Percentiles rank a stretch among this genome's conserved stretches.
Conservation (phyloP, 176 grass and related monocot species). For the Avena eriantha region DNA sequence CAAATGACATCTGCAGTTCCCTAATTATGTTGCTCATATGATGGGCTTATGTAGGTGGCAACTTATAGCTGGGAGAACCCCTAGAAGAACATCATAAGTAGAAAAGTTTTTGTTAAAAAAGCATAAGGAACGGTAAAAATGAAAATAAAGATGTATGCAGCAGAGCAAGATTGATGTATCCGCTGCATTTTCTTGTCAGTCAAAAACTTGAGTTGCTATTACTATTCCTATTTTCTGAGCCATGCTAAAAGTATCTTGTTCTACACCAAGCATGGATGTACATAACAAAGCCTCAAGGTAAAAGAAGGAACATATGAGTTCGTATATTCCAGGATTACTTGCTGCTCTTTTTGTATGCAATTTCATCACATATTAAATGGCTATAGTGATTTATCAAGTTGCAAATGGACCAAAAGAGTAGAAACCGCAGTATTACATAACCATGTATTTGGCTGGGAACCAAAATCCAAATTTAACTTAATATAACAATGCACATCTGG, state of each 20-base stretch:
- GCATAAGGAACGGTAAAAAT: constrained; percentile 28
- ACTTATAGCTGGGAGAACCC: constrained; percentile 70
- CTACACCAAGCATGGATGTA: constrained; percentile 1
- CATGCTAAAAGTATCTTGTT: constrained; percentile 4
- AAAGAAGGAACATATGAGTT: constrained; percentile 28
- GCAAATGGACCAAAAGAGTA: background rate
- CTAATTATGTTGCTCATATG: constrained; percentile 27
- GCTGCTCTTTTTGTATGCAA: constrained; percentile 8
- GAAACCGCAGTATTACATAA: background rate
- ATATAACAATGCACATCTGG: background rate
- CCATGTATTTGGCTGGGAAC: background rate
- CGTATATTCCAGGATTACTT: constrained; percentile 19
- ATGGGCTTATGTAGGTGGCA: constrained; percentile 62
- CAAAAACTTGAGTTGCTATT: background rate
- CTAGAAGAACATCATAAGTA: constrained; percentile 63
- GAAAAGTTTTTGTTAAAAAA: constrained; percentile 64
- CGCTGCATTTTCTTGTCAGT: constrained; percentile 1
- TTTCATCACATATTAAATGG: background rate
- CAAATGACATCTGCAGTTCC: constrained; percentile 22
- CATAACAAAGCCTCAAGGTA: background rate
- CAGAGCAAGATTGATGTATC: constrained; percentile 7
- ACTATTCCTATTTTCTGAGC: background rate
- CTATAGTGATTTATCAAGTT: background rate
- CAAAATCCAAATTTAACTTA: background rate
- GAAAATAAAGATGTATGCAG: constrained; percentile 14